phyloP scores from a whole-genome alignment of 2,329 filamentous ascomycete genomes.

The Drechmeria coniospora region DNA sequence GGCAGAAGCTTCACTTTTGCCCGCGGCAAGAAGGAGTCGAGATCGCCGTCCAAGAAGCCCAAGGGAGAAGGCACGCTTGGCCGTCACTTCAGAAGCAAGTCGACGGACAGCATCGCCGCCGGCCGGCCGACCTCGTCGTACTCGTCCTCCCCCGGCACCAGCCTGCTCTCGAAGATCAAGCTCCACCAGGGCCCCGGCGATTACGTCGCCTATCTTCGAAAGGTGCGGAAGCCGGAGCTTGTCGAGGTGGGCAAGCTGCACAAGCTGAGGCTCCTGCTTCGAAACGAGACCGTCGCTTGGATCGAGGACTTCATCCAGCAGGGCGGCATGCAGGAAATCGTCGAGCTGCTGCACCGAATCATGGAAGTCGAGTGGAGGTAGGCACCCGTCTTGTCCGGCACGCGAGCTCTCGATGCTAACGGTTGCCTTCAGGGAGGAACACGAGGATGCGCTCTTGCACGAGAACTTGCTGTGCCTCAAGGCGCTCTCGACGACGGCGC shows the following conservation, averaged over 20 bases:
- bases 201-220: constrained; percentile 73
- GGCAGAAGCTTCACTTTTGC: constrained; percentile 59
- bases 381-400: constrained; percentile 1
- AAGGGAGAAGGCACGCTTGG: constrained; percentile 48
- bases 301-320: constrained; percentile 81
- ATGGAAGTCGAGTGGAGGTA: constrained; percentile 94
- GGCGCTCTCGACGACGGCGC: constrained; percentile 79
- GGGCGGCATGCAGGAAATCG: constrained; percentile 85
- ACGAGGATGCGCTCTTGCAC: constrained; percentile 84
- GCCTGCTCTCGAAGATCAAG: constrained; percentile 52
- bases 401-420: constrained; percentile 9
- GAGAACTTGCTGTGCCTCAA: constrained; percentile 89
- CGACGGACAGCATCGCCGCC: constrained; percentile 51
- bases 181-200: constrained; percentile 62
- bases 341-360: constrained; percentile 74
- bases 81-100: constrained; percentile 55
- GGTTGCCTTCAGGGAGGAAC: constrained; percentile 57
- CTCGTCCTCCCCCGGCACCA: constrained; percentile 35
- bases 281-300: constrained; percentile 93
- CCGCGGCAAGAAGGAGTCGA: constrained; percentile 45
- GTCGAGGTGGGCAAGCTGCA: constrained; percentile 93
- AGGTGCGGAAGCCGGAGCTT: constrained; percentile 63
- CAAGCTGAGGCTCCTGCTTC: constrained; percentile 74
- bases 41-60: constrained; percentile 58
- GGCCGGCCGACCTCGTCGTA: constrained; percentile 38